A percentile compares a stretch with the other conserved stretches of the same genome.
phyloP scores from a whole-genome alignment of 108 stramenopile species.

The Stephanodiscus triporus region DNA sequence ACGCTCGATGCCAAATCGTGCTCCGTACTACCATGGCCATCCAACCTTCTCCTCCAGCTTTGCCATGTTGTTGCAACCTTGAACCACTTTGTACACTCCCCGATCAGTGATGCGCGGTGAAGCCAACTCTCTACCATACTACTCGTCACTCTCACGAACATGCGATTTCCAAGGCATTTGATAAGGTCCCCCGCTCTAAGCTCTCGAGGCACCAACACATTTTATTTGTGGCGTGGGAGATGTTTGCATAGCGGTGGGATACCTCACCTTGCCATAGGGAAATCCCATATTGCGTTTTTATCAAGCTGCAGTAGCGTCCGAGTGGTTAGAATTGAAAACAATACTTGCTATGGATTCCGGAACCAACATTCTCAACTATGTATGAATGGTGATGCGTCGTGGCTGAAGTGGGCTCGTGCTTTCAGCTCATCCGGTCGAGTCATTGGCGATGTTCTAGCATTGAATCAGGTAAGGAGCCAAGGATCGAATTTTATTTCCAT shows the following conservation, averaged over 20 bases:
- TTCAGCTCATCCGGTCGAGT: constrained; percentile 1
- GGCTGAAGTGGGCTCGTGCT: constrained; percentile 4
- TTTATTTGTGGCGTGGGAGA: background rate
- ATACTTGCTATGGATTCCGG: background rate
- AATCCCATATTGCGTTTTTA: background rate
- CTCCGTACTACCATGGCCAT: no score
- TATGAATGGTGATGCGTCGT: background rate
- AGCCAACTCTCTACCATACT: no score
- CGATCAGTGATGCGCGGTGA: no score
- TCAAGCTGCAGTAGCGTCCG: background rate
- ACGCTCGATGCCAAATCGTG: no score
- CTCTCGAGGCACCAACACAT: background rate
- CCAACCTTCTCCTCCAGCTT: no score
- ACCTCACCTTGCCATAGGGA: background rate
- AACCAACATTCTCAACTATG: background rate
- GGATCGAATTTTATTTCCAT: background rate
- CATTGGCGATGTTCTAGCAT: background rate
- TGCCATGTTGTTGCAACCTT: no score
- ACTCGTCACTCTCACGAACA: background rate
- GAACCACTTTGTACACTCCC: no score
- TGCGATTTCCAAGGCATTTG: constrained; percentile 5
- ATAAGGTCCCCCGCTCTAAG: background rate
- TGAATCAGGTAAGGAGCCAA: constrained; percentile 5
- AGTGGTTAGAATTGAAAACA: background rate
- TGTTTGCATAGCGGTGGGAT: constrained; percentile 1